A percentile compares a stretch with the other conserved stretches of the same genome.
These are phyloP conservation scores for Medicago truncatula DNA, from an alignment of 306 rosid genomes.

Conservation along the genomic window DNA sequence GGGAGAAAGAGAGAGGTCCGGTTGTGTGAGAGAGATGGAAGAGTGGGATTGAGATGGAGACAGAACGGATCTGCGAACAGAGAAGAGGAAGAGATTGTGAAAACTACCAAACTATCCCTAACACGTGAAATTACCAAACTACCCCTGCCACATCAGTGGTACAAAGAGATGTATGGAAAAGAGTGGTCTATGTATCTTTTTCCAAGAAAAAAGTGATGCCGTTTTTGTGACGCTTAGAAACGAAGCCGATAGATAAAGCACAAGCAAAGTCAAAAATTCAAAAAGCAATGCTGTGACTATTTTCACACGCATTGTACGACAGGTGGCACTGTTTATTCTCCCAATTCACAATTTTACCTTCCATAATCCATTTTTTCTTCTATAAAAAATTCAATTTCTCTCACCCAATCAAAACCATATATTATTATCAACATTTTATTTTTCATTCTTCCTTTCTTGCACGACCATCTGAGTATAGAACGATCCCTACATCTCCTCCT, in stretches of 20 bases:
- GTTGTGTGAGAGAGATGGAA: no score
- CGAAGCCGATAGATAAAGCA: neutral
- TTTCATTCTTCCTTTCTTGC: neutral
- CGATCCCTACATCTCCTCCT: conserved; percentile 25
- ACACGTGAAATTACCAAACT: no score
- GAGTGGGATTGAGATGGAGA: no score
- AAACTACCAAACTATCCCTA: no score
- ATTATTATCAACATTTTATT: neutral
- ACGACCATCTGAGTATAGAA: neutral
- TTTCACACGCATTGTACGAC: conserved; percentile 32
- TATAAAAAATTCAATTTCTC: conserved; percentile 35
- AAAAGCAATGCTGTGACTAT: neutral
- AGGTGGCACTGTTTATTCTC: conserved; percentile 42
- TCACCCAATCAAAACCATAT: neutral
- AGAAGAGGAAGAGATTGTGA: no score
- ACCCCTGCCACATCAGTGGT: no score
- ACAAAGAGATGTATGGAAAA: no score
- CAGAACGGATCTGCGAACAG: no score
- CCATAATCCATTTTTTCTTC: neutral
- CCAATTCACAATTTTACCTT: conserved; percentile 34
- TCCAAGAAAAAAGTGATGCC: neutral
- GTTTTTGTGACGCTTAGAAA: neutral
- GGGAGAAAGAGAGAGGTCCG: no score
- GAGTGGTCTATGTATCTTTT: no score
- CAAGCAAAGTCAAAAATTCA: neutral